Evolutionary conservation across 257 asterid species (phyloP), one percentile per base, ranked within the genome.

Genomic region (Lantana camara): DNA sequence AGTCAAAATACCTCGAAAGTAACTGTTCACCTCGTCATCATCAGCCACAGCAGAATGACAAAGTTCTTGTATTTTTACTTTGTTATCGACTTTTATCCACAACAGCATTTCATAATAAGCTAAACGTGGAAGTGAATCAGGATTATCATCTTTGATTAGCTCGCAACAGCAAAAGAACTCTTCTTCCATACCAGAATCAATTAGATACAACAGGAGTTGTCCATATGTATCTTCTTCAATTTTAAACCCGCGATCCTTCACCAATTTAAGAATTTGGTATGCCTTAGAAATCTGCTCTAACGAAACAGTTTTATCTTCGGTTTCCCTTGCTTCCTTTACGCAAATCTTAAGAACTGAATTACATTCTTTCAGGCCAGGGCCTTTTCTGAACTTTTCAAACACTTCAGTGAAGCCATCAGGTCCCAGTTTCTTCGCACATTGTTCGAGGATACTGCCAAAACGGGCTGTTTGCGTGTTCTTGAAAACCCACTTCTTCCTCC

Each of bases 91-190:
- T 41, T 74, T 76, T 67, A 78, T 20, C 84, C 89, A 85, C 24
- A 90, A 83, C 83, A 83, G 79, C 96, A 88, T 84, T 78, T 88
- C 95, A 65, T 94, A 90, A 82, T 86, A 94, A 80, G 89, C 80
- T 40, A 94, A 69, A 38, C 83, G 81, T 3, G 86, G 83, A 64
- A 70, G 72, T 48, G 87, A 68, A 61, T 61, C 83, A 40, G 85
- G 76, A 67, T 74, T 75, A 24, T 69, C 85, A 46, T 79, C 86
- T 66, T 57, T 79, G 64, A 90, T 67, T 64, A 90, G 67, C 23
- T 85, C 83, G 56, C 69, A 67, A 68, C 84, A 86, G 82, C 78
- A 83, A 71, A 86, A 82, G 77, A 94, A 90, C 72, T 90, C 99
- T 1, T 78, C 79, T 37, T 75, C 86, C 93, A 84, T 73, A 44